Base-by-base conservation (phyloP, 129 eudicot genomes). In the Saussurea involucrata region DNA sequence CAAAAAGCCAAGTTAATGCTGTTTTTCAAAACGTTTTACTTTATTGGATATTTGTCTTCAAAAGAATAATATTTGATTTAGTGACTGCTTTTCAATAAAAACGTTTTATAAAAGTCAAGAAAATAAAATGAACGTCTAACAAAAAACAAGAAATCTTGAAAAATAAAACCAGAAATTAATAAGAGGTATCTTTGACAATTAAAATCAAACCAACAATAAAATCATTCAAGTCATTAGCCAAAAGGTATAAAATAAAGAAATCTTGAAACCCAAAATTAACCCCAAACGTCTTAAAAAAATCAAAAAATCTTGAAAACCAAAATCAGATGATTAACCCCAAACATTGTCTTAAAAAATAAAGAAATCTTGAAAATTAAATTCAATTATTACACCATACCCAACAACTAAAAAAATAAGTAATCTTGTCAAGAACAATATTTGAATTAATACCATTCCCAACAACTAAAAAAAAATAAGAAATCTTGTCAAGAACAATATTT, bases 1-100 rank as follows among this genome's bases (percentile, higher is more conserved):
- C 29, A 28, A 42, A 76, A 76, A 66, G 66, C 66, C 67, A 66
- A 76, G 31, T 28, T 40, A 27, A 44, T 18, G 58, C 58, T 49
- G 58, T 12, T 49, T 49, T n/a, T 5, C 18, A 49, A 49, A 49
- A 49, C 21, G 58, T n/a, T 6, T 49, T n/a, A n/a, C 8, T 46
- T 36, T 36, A n/a, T n/a, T n/a, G n/a, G n/a, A n/a, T n/a, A n/a
- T 36, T 36, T 36, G 44, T 36, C 12, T 36, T 8, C 12, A 36
- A 36, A 36, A 8, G 12, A 36, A 36, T 36, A 8, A 34, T 8
- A 6, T 8, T 36, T 13, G 4, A 46, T 46, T 46, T 46, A 17
- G 15, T 46, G 20, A 46, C 57, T 17, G n/a, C 57, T 17, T 46
- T 46, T 46, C 6, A 17, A 36, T 36, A 46, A 46, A 17, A 46